Conservation (phyloP, 1,284 basidiomycete genomes). For the Naganishia sp. region DNA sequence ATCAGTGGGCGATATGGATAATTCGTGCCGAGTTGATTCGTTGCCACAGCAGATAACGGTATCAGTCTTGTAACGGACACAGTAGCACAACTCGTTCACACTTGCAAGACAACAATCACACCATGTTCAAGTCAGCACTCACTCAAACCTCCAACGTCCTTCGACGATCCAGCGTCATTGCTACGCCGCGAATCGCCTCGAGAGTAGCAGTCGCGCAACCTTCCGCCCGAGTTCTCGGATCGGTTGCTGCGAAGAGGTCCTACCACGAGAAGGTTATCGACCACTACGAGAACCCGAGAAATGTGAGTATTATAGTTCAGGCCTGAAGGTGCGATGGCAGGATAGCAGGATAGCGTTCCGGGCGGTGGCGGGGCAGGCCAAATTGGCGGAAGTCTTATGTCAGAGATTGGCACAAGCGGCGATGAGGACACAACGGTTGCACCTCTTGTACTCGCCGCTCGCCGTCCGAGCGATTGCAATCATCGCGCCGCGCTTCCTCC, state of each 20-base stretch:
- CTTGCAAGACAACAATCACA: background rate
- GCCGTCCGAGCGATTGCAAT: too few relatives aligned
- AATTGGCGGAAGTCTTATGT: background rate
- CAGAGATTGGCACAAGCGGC: too few relatives aligned
- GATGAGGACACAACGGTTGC: too few relatives aligned
- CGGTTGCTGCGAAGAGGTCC: conserved; percentile 52
- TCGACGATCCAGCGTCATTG: conserved; percentile 16
- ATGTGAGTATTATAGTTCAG: conserved; percentile 63
- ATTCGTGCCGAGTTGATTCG: conserved; percentile 25
- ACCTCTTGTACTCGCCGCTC: too few relatives aligned
- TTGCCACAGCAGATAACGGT: conserved; percentile 2
- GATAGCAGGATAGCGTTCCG: background rate
- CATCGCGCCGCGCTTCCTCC: too few relatives aligned
- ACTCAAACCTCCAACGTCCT: conserved; percentile 23
- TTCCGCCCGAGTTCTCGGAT: conserved; percentile 6
- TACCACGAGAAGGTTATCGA: conserved; percentile 95
- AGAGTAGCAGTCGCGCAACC: conserved; percentile 6
- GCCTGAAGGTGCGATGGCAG: background rate
- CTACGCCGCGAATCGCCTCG: conserved; percentile 24
- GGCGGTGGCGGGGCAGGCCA: background rate
- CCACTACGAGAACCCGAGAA: conserved; percentile 92
- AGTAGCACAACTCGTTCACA: too few relatives aligned
- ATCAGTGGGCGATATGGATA: background rate
- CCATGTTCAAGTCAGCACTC: conserved; percentile 32
- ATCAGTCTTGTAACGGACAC: background rate